These are phyloP conservation scores for Lepidium sativum DNA, from an alignment of 345 rosid genomes.

Conservation along the genomic window DNA sequence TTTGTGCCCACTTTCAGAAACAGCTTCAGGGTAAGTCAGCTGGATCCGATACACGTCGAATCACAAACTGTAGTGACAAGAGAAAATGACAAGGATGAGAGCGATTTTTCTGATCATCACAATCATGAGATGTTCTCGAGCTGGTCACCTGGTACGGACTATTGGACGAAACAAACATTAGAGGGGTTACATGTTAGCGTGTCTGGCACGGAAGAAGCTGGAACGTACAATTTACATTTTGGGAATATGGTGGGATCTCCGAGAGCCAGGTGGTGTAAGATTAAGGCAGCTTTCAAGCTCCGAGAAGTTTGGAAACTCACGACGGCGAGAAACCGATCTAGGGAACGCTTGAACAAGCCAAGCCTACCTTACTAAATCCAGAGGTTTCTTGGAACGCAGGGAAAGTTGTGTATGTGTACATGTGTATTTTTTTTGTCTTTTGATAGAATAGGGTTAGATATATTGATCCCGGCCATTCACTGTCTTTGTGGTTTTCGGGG, in stretches of 20 bases:
- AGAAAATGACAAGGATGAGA: slow-evolving; percentile 12
- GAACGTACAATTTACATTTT: slow-evolving; percentile 21
- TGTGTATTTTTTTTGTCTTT: background rate
- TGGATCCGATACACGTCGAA: background rate
- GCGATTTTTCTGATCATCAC: slow-evolving; percentile 14
- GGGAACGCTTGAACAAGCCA: background rate
- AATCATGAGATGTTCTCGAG: background rate
- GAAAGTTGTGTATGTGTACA: background rate
- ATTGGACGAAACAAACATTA: slow-evolving; percentile 27
- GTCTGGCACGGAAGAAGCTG: slow-evolving; percentile 17
- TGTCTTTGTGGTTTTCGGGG: background rate
- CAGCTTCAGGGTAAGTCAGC: slow-evolving; percentile 11
- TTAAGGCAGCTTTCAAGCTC: slow-evolving; percentile 49
- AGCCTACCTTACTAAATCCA: background rate
- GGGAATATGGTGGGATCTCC: slow-evolving; percentile 24
- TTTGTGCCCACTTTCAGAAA: background rate
- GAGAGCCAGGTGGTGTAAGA: slow-evolving; percentile 61
- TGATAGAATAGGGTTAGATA: background rate
- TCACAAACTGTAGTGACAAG: background rate
- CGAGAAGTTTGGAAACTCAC: slow-evolving; percentile 24
- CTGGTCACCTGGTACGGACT: slow-evolving; percentile 30
- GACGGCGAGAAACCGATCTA: slow-evolving; percentile 3
- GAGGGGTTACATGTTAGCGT: slow-evolving; percentile 19
- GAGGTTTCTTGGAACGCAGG: background rate
- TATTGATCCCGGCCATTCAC: slow-evolving; percentile 19